A percentile compares a stretch with the other conserved stretches of the same genome.
Conservation (phyloP, 768 basidiomycete genomes). For the Amanita brunnescens region DNA sequence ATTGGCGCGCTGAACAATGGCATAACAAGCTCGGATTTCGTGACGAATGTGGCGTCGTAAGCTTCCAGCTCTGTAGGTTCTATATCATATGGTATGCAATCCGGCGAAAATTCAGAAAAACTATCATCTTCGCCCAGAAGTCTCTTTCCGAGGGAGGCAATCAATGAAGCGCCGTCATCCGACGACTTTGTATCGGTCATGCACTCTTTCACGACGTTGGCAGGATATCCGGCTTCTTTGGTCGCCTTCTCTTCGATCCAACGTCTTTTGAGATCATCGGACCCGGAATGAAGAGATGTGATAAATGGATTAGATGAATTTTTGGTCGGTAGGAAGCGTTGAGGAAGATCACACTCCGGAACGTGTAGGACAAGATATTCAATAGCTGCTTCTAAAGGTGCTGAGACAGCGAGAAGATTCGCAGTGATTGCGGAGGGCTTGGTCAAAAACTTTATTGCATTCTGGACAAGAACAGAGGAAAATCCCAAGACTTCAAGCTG, state of each 20-base stretch:
- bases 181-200: slow-evolving; percentile 27
- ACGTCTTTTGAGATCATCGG: slow-evolving; percentile 54
- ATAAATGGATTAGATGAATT: slow-evolving; percentile 67
- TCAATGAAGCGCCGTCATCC: slow-evolving; percentile 45
- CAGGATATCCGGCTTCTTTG: slow-evolving; percentile 81
- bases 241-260: slow-evolving; percentile 77
- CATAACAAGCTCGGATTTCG: slow-evolving; percentile 42
- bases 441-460: slow-evolving; percentile 49
- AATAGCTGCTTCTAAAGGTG: slow-evolving; percentile 69
- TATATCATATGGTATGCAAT: slow-evolving; percentile 22
- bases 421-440: slow-evolving; percentile 48
- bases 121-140: slow-evolving; percentile 38
- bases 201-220: slow-evolving; percentile 54
- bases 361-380: slow-evolving; percentile 78
- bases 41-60: slow-evolving; percentile 44
- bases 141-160: slow-evolving; percentile 43
- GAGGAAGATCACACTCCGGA: slow-evolving; percentile 83
- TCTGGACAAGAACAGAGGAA: slow-evolving; percentile 39
- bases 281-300: slow-evolving; percentile 53
- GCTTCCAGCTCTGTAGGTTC: slow-evolving; percentile 40
- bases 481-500: slow-evolving; percentile 67
- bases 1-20: slow-evolving; percentile 60
- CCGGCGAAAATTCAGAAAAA: slow-evolving; percentile 6
- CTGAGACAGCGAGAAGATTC: slow-evolving; percentile 48
- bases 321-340: slow-evolving; percentile 52